Evolutionary conservation across 2,329 filamentous ascomycete genomes (phyloP).

Genomic region (Cyphellophora europaea): DNA sequence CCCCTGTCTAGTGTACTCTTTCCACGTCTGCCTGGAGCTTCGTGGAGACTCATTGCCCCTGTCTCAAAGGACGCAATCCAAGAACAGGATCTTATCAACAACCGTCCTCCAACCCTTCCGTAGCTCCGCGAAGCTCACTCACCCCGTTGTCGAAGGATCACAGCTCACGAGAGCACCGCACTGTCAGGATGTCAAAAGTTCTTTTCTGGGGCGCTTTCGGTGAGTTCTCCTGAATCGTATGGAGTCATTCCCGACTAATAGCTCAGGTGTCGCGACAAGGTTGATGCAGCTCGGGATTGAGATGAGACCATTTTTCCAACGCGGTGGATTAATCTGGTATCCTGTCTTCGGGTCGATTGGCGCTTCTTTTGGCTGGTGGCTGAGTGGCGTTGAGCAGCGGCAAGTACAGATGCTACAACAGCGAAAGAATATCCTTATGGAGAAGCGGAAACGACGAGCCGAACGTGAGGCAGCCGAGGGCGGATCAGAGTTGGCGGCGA

Average conservation of each 20-base stretch:
- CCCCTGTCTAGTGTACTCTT: too few relatives aligned
- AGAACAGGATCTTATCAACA: slow-evolving; percentile 1
- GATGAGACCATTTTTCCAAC: slow-evolving; percentile 90
- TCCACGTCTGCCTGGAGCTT: too few relatives aligned
- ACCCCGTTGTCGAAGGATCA: too few relatives aligned
- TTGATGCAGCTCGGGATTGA: slow-evolving; percentile 97
- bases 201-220: background rate
- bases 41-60: too few relatives aligned
- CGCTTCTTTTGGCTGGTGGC: slow-evolving; percentile 93
- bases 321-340: slow-evolving; percentile 79
- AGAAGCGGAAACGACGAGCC: slow-evolving; percentile 77
- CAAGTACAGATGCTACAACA: slow-evolving; percentile 70
- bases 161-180: too few relatives aligned
- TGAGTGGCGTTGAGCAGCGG: slow-evolving; percentile 77
- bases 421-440: slow-evolving; percentile 69
- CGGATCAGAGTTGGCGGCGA: slow-evolving; percentile 1
- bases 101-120: too few relatives aligned
- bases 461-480: slow-evolving; percentile 46
- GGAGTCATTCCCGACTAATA: background rate
- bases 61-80: too few relatives aligned
- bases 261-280: slow-evolving; percentile 74
- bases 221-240: background rate
- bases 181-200: slow-evolving; percentile 1
- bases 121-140: too few relatives aligned
- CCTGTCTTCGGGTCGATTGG: slow-evolving; percentile 79